A percentile compares a stretch with the other conserved stretches of the same genome.
These are phyloP conservation scores for Lodderomyces oxycetoniae DNA, from an alignment of 1,139 yeast genomes.

Conservation along the genomic window DNA sequence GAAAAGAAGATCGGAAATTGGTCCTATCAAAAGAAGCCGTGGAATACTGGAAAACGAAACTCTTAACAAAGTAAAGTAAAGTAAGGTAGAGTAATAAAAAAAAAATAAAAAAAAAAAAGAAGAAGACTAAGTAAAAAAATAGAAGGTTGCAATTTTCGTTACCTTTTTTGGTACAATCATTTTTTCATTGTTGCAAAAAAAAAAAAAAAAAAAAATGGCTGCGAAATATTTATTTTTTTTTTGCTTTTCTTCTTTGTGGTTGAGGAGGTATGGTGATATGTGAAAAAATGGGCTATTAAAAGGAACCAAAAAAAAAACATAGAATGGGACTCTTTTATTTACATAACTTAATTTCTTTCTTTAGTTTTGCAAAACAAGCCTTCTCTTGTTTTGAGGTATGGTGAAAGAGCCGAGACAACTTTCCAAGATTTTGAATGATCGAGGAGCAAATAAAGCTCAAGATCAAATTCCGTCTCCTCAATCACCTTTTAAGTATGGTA, in stretches of 20 bases:
- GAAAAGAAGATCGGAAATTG: too few relatives aligned
- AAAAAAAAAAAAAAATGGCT: constrained; percentile 2
- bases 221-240: background rate
- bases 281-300: too few relatives aligned
- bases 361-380: too few relatives aligned
- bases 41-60: constrained; percentile 42
- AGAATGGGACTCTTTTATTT: too few relatives aligned
- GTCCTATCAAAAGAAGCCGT: constrained; percentile 40
- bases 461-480: constrained; percentile 3
- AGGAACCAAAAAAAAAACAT: too few relatives aligned
- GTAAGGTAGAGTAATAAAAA: background rate
- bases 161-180: too few relatives aligned
- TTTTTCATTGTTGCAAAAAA: constrained; percentile 7
- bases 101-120: constrained; percentile 4
- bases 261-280: too few relatives aligned
- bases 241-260: background rate
- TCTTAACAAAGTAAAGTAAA: constrained; percentile 4
- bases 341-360: too few relatives aligned
- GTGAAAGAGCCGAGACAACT: background rate
- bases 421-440: background rate
- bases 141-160: too few relatives aligned
- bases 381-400: too few relatives aligned
- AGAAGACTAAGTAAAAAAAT: too few relatives aligned
- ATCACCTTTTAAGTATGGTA: constrained; percentile 23
- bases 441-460: background rate